A percentile compares a stretch with the other conserved stretches of the same genome.
Evolutionary conservation across 305 asterid genomes (phyloP).

Genomic region (Fraxinus sp.): DNA sequence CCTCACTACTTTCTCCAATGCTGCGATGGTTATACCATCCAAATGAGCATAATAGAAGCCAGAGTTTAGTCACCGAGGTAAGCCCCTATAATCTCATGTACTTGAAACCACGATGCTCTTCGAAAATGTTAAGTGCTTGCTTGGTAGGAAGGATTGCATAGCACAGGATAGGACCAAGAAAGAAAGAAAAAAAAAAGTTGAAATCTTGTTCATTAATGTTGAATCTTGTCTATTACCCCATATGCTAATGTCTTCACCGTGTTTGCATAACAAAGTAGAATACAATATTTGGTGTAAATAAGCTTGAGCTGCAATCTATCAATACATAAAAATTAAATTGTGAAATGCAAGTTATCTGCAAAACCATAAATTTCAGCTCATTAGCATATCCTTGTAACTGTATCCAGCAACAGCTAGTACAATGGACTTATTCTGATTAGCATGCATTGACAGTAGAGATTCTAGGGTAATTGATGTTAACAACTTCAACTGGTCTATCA

Average conservation of each 20-base stretch:
- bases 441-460: too few relatives aligned
- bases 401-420: too few relatives aligned
- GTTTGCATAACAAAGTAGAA: not conserved
- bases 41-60: conserved; percentile 86
- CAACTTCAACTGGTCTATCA: too few relatives aligned
- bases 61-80: conserved; percentile 90
- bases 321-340: not conserved
- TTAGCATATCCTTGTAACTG: too few relatives aligned
- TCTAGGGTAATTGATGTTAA: too few relatives aligned
- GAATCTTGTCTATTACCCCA: not conserved
- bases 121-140: not conserved
- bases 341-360: conserved; percentile 58
- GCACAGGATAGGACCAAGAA: not conserved
- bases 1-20: conserved; percentile 72
- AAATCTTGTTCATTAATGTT: not conserved
- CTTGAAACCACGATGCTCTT: not conserved
- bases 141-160: not conserved
- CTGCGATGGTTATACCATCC: conserved; percentile 63
- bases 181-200: not conserved
- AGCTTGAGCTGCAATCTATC: not conserved
- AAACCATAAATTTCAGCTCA: conserved; percentile 50
- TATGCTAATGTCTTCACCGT: not conserved
- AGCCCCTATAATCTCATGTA: conserved; percentile 59
- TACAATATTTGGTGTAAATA: not conserved
- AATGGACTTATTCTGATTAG: too few relatives aligned